Evolutionary conservation across 1,284 basidiomycete species (phyloP).

Genomic region (Ceratobasidium sp.): DNA sequence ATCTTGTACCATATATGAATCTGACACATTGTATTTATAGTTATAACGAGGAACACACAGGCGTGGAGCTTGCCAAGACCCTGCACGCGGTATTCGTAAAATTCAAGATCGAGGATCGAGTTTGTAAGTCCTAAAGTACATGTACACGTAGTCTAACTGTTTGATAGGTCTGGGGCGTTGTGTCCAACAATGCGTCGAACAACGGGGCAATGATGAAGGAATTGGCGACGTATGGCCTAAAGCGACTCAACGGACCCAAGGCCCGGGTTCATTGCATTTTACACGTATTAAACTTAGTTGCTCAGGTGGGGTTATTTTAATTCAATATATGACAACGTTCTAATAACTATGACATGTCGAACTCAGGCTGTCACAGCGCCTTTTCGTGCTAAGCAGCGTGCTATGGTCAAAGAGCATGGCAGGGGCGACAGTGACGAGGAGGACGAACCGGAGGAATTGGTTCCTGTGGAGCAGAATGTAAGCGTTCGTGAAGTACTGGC

Average conservation of each 20-base stretch:
- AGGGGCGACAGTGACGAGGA: not conserved
- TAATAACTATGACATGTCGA: not conserved
- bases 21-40: not conserved
- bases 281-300: slow-evolving; percentile 3
- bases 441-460: not conserved
- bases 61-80: not conserved
- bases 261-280: not conserved
- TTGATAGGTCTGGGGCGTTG: slow-evolving; percentile 16
- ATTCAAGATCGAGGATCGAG: slow-evolving; percentile 7
- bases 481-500: not conserved
- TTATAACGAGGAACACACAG: not conserved
- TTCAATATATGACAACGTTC: not conserved
- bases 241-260: not conserved
- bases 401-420: not conserved
- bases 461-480: not conserved
- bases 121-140: not conserved
- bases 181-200: not conserved
- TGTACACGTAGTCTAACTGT: not conserved
- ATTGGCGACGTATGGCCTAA: not conserved
- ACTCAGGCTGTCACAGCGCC: not conserved
- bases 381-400: not conserved
- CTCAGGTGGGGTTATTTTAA: not conserved
- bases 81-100: not conserved
- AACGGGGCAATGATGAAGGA: not conserved
- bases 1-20: not conserved